Evolutionary conservation across 495 filamentous ascomycete species (phyloP).

Genomic region (Achaetomiella virescens): DNA sequence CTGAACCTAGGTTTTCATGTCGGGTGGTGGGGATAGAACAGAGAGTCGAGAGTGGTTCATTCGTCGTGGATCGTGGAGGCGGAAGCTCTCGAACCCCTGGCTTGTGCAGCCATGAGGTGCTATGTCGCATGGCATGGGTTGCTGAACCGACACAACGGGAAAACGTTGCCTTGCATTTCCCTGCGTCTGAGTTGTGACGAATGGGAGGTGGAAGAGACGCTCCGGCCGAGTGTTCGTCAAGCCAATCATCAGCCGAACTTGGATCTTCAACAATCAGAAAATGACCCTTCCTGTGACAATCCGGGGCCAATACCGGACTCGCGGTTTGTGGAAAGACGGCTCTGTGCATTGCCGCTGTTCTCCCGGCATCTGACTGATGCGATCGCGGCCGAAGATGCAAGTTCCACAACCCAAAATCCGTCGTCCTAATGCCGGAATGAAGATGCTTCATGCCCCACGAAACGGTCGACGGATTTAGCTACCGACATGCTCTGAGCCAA

Average conservation of each 20-base stretch:
- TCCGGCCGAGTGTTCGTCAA: background rate
- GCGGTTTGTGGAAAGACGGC: conserved; percentile 4
- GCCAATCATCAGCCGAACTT: conserved; percentile 1
- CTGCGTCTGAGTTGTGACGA: background rate
- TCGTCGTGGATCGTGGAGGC: background rate
- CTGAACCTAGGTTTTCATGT: too few species aligned
- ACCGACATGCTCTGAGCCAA: too few species aligned
- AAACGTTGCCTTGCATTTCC: conserved; percentile 2
- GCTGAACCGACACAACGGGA: conserved; percentile 8
- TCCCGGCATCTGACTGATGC: background rate
- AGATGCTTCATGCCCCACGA: background rate
- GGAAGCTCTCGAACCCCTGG: background rate
- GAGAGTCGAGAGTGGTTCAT: too few species aligned
- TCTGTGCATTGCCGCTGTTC: conserved; percentile 3
- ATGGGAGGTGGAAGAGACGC: background rate
- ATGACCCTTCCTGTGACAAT: background rate
- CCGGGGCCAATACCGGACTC: conserved; percentile 3
- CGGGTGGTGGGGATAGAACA: too few species aligned
- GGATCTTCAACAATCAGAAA: background rate
- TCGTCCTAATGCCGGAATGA: background rate
- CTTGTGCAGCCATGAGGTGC: conserved; percentile 8
- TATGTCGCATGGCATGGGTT: background rate
- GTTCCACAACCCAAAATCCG: background rate
- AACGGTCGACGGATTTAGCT: too few species aligned
- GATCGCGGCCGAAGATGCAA: conserved; percentile 1